A percentile compares a stretch with the other conserved stretches of the same genome.
Evolutionary conservation across 139 green algal species (phyloP).

Genomic region (Chlamydomonas incerta): DNA sequence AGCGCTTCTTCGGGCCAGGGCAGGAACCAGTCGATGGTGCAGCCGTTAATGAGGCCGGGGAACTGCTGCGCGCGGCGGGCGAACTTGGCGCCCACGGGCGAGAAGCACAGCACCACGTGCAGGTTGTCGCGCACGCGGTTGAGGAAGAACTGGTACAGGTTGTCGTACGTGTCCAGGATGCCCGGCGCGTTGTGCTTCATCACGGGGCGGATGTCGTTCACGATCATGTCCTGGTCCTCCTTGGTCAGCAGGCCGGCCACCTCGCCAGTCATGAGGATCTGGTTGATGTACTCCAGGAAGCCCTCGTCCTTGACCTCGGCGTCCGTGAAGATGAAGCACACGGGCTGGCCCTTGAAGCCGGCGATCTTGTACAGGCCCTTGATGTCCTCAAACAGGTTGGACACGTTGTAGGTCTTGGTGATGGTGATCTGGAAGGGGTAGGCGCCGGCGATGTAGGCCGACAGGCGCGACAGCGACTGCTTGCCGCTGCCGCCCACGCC

Average conservation of each 20-base stretch:
- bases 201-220: conserved; percentile 91
- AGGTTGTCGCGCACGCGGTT: conserved; percentile 91
- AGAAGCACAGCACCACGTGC: conserved; percentile 95
- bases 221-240: conserved; percentile 94
- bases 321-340: conserved; percentile 96
- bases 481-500: conserved; percentile 95
- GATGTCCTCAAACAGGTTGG: conserved; percentile 97
- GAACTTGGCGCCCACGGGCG: conserved; percentile 92
- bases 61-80: conserved; percentile 90
- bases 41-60: conserved; percentile 93
- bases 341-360: conserved; percentile 91
- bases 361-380: conserved; percentile 95
- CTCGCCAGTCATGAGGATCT: conserved; percentile 94
- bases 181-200: conserved; percentile 77
- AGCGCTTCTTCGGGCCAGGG: conserved; percentile 82
- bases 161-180: conserved; percentile 90
- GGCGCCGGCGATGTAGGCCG: conserved; percentile 87
- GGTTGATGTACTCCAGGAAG: conserved; percentile 98
- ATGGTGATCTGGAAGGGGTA: conserved; percentile 86
- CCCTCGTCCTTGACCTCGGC: conserved; percentile 94
- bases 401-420: conserved; percentile 89
- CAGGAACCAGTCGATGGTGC: conserved; percentile 95
- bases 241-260: conserved; percentile 93
- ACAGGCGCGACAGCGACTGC: conserved; percentile 84
- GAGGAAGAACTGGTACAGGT: conserved; percentile 94